Percentiles rank a stretch among this genome's conserved stretches.
phyloP scores from a whole-genome alignment of 2,329 filamentous ascomycete genomes.

The Hypoxylon sp. region DNA sequence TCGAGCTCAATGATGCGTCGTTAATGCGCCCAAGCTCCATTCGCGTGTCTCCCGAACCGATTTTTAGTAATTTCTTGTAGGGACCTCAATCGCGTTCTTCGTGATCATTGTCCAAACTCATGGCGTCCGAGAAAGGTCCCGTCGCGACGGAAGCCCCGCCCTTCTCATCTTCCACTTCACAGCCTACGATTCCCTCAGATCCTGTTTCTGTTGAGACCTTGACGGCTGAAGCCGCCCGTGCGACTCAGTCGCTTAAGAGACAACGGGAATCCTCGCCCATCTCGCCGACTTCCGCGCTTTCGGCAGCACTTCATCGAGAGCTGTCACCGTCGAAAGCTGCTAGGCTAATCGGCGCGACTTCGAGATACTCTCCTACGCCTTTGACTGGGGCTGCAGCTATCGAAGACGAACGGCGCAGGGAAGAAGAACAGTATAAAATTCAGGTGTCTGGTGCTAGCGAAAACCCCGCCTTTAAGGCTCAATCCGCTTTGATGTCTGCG shows the following conservation, averaged over 20 bases:
- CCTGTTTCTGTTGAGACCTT: constrained; percentile 60
- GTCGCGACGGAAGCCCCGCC: constrained; percentile 67
- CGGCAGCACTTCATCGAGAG: constrained; percentile 55
- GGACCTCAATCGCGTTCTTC: constrained; percentile 46
- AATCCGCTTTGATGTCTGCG: constrained; percentile 69
- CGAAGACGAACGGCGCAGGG: constrained; percentile 66
- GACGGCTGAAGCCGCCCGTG: constrained; percentile 57
- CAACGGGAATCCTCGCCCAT: constrained; percentile 64
- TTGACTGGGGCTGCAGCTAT: constrained; percentile 69
- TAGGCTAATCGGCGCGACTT: constrained; percentile 61
- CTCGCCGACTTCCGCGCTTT: constrained; percentile 54
- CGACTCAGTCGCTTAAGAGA: constrained; percentile 61
- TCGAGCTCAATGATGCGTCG: constrained; percentile 52
- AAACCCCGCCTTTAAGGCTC: constrained; percentile 67
- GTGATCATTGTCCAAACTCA: constrained; percentile 54
- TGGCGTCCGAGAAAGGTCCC: constrained; percentile 69
- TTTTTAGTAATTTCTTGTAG: constrained; percentile 48
- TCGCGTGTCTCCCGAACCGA: constrained; percentile 43
- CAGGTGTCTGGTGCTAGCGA: constrained; percentile 64
- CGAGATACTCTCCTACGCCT: constrained; percentile 62
- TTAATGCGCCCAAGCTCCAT: constrained; percentile 53
- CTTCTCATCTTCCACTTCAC: constrained; percentile 54
- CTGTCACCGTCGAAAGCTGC: constrained; percentile 69
- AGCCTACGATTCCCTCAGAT: constrained; percentile 56
- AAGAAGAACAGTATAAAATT: constrained; percentile 61